Evolutionary conservation across 148 eudicot species (phyloP), one percentile per base, ranked within the genome.

Genomic region (Persicaria maculosa): DNA sequence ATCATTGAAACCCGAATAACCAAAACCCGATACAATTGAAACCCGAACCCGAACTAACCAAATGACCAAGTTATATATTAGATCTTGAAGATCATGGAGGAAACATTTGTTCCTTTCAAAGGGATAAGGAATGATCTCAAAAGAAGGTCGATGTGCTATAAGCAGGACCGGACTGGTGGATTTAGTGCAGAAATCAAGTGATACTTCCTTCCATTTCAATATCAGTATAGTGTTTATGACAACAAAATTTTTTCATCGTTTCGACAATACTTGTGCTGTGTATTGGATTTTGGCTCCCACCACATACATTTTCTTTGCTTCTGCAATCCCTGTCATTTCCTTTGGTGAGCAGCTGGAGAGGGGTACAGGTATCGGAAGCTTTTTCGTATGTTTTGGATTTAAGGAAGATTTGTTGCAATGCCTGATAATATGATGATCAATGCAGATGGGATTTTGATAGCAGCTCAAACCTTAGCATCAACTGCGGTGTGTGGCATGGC

Each of bases 101-200:
- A 89, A 76, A 79, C 93, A 68, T 91, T 89, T 81, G 88, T 91
- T 62, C 97, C 97, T 8, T 85, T 91, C 76, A 84, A 80, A 50
- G 97, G 97, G 20, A 91, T 91, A 69, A 89, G 84, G 80, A 88
- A 91, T 84, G 97, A 91, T 68, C 77, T 91, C 9, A 72, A 83
- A 46, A 89, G 89, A 8, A 81, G 97, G 71, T 74, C 87, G 73
- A 62, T 62, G 77, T 89, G 93, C 46, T 89, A 89, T 82, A 89
- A 89, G 84, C 91, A 91, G 78, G 97, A 91, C 50, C 87, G 97
- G 97, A 85, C 88, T 77, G 76, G 97, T 77, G 97, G 97, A 47
- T 54, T 89, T 75, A 85, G 77, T 74, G 93, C 97, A 64, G 93
- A 93, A 59, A 86, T 87, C 90, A 89, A 93, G 97, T 90, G 72